Evolutionary conservation across 257 asterid species (phyloP), one percentile per base, ranked within the genome.

Genomic region (Thymus quinquecostatus): DNA sequence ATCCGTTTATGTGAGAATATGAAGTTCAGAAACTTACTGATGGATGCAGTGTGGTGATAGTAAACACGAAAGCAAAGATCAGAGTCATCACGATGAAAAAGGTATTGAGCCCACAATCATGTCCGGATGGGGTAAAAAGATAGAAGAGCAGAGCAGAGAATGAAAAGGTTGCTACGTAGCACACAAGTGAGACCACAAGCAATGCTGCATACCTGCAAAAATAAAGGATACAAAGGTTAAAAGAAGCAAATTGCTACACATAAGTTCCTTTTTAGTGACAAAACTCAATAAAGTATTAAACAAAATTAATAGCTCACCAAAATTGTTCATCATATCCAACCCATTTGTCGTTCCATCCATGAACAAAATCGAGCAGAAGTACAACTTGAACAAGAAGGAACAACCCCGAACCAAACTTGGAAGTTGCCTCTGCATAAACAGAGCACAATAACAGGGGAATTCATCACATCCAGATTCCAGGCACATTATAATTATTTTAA

Each of bases 331-430:
- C 96, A 49, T 90, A 92, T 71, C 97, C 96, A 81, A 88, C 98
- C 98, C 98, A 92, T 82, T 86, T 92, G 86, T 88, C 95, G 69
- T 92, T 92, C 98, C 98, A 92, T 57, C 96, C 83, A 80, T 90
- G 97, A 65, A 92, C 91, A 81, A 92, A 92, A 79, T 92, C 98
- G 65, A 88, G 86, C 69, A 92, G 80, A 78, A 92, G 92, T 68
- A 92, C 96, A 78, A 92, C 98, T 87, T 92, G 98, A 78, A 92
- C 93, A 41, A 92, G 92, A 71, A 92, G 97, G 84, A 92, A 92
- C 61, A 92, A 75, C 75, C 98, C 97, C 11, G 98, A 86, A 43
- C 98, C 98, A 70, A 92, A 90, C 83, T 92, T 92, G 38, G 98
- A 92, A 68, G 80, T 83, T 30, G 96, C 34, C 95, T 92, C 97